Evolutionary conservation across 2,329 filamentous ascomycete genomes (phyloP).

Genomic region (Monilinia laxa): DNA sequence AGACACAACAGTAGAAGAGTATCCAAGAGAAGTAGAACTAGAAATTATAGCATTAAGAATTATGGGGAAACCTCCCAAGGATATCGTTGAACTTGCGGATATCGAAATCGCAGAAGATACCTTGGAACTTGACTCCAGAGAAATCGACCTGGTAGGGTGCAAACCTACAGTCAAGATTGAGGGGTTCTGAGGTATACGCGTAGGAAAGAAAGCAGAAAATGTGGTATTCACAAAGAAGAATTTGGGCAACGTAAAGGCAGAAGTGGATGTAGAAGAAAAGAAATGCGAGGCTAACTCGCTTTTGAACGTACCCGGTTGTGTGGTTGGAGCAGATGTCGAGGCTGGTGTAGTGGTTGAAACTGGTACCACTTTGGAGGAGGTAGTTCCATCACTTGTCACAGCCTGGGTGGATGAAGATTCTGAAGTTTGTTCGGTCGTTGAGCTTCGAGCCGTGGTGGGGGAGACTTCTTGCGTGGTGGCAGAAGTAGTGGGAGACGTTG

Average conservation of each 20-base stretch:
- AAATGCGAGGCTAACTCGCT: constrained; percentile 27
- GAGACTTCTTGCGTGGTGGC: background rate
- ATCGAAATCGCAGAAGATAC: constrained; percentile 11
- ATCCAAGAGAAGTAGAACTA: constrained; percentile 24
- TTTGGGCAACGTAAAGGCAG: constrained; percentile 3
- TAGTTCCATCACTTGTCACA: constrained; percentile 11
- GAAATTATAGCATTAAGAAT: constrained; percentile 17
- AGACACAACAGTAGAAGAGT: background rate
- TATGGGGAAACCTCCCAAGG: constrained; percentile 3
- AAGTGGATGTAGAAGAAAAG: constrained; percentile 25
- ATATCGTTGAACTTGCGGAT: constrained; percentile 21
- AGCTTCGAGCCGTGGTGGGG: background rate
- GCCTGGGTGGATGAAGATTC: constrained; percentile 9
- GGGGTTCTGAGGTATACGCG: constrained; percentile 23
- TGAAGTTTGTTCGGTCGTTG: background rate
- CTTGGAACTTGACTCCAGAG: constrained; percentile 5
- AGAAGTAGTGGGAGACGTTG: constrained; percentile 1
- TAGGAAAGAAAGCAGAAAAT: constrained; percentile 4
- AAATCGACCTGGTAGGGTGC: background rate
- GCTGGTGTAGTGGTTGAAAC: constrained; percentile 21
- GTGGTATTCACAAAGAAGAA: constrained; percentile 19
- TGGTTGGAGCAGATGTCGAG: constrained; percentile 23
- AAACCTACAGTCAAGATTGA: constrained; percentile 5
- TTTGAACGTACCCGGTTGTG: constrained; percentile 29
- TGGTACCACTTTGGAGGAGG: constrained; percentile 7